A percentile compares a stretch with the other conserved stretches of the same genome.
Conservation (phyloP, 768 basidiomycete species). For the Phanerochaete sordida region DNA sequence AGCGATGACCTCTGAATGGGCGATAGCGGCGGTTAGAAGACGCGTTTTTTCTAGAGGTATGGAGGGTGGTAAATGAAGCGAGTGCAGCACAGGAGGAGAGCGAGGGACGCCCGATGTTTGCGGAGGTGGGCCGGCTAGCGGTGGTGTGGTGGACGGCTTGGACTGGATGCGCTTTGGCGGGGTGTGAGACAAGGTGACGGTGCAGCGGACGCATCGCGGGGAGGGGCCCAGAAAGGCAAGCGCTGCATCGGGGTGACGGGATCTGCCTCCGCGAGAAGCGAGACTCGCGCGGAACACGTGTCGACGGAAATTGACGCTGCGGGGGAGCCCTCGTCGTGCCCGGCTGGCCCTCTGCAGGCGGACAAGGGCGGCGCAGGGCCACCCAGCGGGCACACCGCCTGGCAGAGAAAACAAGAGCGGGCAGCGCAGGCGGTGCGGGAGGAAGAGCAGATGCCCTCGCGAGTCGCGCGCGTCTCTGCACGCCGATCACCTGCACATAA, state of each 20-base stretch:
- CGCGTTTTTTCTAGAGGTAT: neutral
- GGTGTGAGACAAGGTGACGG: too few species aligned
- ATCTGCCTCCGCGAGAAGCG: constrained; percentile 16
- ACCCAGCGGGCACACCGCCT: too few species aligned
- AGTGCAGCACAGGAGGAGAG: neutral
- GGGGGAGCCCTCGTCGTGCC: neutral
- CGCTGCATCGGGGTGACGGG: constrained; percentile 4
- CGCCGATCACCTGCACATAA: neutral
- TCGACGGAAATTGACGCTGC: constrained; percentile 6
- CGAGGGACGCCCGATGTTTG: neutral
- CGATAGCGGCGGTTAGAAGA: neutral
- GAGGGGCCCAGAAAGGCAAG: constrained; percentile 10
- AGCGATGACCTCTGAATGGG: neutral
- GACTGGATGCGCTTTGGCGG: too few species aligned
- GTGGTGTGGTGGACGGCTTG: too few species aligned
- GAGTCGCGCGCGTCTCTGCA: neutral
- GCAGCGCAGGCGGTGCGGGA: too few species aligned
- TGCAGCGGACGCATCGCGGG: too few species aligned
- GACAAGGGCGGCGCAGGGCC: too few species aligned
- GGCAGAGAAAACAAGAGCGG: too few species aligned
- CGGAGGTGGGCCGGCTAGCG: neutral
- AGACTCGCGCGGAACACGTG: constrained; percentile 14
- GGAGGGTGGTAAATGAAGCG: too few species aligned
- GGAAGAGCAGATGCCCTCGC: too few species aligned
- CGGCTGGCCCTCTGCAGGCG: neutral